These are phyloP conservation scores for Coemansia sp. DNA, from an alignment of 192 early-diverging fungal genomes.

Conservation along the genomic window DNA sequence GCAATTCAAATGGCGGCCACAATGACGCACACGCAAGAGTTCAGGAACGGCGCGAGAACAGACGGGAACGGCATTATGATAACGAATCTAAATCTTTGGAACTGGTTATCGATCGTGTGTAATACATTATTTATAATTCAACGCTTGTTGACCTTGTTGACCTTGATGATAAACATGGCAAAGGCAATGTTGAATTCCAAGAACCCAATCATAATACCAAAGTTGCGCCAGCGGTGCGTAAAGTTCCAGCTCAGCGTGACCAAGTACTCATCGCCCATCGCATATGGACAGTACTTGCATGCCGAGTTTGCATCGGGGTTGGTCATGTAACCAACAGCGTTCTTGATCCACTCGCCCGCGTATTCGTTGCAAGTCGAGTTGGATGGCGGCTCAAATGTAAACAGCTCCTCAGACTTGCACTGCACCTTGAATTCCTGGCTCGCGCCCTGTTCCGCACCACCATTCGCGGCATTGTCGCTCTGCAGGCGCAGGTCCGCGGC, in stretches of 20 bases:
- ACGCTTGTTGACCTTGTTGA: conserved; percentile 53
- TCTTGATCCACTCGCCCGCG: conserved; percentile 41
- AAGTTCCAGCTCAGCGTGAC: conserved; percentile 55
- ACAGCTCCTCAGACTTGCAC: conserved; percentile 52
- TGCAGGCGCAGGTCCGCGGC: conserved; percentile 72
- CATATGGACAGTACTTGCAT: conserved; percentile 60
- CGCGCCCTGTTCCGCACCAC: conserved; percentile 47
- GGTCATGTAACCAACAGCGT: conserved; percentile 49
- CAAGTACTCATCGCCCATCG: conserved; percentile 45
- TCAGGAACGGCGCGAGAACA: no score
- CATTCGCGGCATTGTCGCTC: conserved; percentile 53
- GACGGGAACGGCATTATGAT: no score
- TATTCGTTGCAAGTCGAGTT: conserved; percentile 56
- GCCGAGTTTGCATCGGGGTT: conserved; percentile 34
- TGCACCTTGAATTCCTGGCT: conserved; percentile 56
- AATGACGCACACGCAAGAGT: no score
- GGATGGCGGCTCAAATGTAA: conserved; percentile 51
- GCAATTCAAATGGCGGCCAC: no score
- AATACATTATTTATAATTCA: conserved; percentile 2
- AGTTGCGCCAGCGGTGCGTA: conserved; percentile 63
- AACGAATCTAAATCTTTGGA: no score
- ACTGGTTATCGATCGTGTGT: no score
- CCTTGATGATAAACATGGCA: conserved; percentile 33
- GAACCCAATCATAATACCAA: conserved; percentile 62
- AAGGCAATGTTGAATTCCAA: conserved; percentile 58